Conservation (phyloP, 805 yeast species). For the Priceomyces fermenticarens region DNA sequence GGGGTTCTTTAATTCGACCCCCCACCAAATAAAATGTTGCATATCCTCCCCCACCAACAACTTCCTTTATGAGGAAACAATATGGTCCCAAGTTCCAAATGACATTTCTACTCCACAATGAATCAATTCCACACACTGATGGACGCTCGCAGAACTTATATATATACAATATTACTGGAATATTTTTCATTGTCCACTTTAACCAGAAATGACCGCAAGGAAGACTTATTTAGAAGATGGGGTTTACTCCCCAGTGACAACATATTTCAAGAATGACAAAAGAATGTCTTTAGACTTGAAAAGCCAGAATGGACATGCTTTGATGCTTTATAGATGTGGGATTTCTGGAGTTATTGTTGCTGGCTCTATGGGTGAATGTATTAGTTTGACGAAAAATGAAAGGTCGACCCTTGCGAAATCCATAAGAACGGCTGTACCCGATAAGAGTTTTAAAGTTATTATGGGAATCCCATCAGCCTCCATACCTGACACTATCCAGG, state of each 20-base stretch:
- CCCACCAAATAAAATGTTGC: no score
- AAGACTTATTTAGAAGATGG: conserved; percentile 15
- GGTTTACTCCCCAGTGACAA: conserved; percentile 29
- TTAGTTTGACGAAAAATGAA: conserved; percentile 29
- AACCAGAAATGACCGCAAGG: conserved; percentile 1
- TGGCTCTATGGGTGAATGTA: conserved; percentile 41
- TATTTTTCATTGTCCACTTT: background rate
- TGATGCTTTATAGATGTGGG: conserved; percentile 23
- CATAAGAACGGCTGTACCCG: conserved; percentile 29
- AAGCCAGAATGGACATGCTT: conserved; percentile 29
- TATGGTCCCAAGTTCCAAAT: no score
- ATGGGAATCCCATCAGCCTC: conserved; percentile 30
- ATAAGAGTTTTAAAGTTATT: conserved; percentile 25
- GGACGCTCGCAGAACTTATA: background rate
- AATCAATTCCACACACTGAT: no score
- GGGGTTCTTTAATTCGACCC: no score
- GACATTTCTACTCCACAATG: no score
- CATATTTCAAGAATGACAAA: conserved; percentile 24
- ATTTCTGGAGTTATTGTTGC: conserved; percentile 34
- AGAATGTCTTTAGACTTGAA: conserved; percentile 21
- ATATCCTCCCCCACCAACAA: no score
- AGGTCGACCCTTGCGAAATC: conserved; percentile 23
- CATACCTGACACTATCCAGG: conserved; percentile 24
- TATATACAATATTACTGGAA: background rate
- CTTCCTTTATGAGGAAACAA: no score